Conservation (phyloP, 73 alveolate genomes). For the Tetrahymena borealis region DNA sequence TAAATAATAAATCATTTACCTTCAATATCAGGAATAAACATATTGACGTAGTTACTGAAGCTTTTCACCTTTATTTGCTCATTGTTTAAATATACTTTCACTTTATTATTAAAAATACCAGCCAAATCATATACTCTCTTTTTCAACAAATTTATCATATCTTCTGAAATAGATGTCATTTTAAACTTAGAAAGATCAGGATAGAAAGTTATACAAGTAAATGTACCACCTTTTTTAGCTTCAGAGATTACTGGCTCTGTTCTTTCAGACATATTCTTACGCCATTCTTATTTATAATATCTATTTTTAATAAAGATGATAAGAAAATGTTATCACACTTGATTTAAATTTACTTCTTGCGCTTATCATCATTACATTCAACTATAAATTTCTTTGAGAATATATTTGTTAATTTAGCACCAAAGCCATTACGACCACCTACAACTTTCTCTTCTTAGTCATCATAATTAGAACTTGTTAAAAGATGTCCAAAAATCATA, state of each 20-base stretch:
- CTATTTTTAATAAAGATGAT: not conserved
- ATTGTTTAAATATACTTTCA: conserved; percentile 80
- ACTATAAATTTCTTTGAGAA: conserved; percentile 86
- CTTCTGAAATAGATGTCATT: conserved; percentile 90
- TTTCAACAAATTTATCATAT: conserved; percentile 69
- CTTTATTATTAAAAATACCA: conserved; percentile 84
- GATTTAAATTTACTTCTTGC: conserved; percentile 50
- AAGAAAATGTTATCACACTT: not conserved
- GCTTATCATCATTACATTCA: conserved; percentile 83
- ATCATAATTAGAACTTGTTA: conserved; percentile 96
- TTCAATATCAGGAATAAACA: conserved; percentile 55
- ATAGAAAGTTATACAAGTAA: conserved; percentile 83
- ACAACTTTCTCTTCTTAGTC: conserved; percentile 95
- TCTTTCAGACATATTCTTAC: conserved; percentile 81
- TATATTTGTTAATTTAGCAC: conserved; percentile 99
- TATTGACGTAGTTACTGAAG: conserved; percentile 67
- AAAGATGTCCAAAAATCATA: conserved; percentile 89
- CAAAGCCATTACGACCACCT: conserved; percentile 99
- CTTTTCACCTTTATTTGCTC: conserved; percentile 60
- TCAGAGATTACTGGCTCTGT: conserved; percentile 67
- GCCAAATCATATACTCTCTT: conserved; percentile 99
- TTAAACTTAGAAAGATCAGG: conserved; percentile 95
- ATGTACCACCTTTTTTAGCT: conserved; percentile 59
- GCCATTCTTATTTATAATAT: conserved; percentile 52
- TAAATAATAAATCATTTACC: conserved; percentile 11